Base-by-base conservation (phyloP, 306 rosid species). In the Prunus salicina region DNA sequence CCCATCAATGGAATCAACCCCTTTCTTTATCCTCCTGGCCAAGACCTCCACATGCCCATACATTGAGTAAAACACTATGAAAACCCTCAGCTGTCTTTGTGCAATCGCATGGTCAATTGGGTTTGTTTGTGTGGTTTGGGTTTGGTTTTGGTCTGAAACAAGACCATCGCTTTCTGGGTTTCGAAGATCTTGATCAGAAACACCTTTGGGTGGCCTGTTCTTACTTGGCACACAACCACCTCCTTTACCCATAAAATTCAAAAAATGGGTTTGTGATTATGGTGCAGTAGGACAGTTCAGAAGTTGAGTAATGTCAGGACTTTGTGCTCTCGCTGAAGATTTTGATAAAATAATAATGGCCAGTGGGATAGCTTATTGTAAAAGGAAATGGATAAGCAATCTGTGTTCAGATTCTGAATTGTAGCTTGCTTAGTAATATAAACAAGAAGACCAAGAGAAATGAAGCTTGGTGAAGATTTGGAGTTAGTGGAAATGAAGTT, bases 31-130 rank as follows among this genome's bases (percentile, higher is more conserved):
- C 38, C 71, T 73, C 78, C 75, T 81, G 14, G 97, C 97, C 55
- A 92, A 52, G n/a, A 87, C 58, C 77, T 90, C 96, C 75, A 92
- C 93, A 67, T 88, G 93, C 1, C 97, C 96, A 32, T 92, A 92
- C 84, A 82, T 90, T 22, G 97, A 92, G 67, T 92, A 92, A 49
- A 85, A 90, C 75, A 90, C 93, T 6, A 92, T 74, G 77, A 87
- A 90, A 72, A 90, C 70, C 80, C 78, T 88, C 67, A 90, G 69
- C 78, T 79, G 85, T 72, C 79, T 84, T 64, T 19, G 50, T 10
- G 18, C 65, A 8, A 46, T 38, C 51, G 34, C 81, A 46, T 81
- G 79, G 47, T 43, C 80, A 62, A 51, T 51, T 75, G 78, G 81
- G 69, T 69, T 43, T 16, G 72, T 32, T 38, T 83, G 77, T 32